Base-by-base conservation (phyloP, 352 stramenopile species). In the Blastocystis sp. region DNA sequence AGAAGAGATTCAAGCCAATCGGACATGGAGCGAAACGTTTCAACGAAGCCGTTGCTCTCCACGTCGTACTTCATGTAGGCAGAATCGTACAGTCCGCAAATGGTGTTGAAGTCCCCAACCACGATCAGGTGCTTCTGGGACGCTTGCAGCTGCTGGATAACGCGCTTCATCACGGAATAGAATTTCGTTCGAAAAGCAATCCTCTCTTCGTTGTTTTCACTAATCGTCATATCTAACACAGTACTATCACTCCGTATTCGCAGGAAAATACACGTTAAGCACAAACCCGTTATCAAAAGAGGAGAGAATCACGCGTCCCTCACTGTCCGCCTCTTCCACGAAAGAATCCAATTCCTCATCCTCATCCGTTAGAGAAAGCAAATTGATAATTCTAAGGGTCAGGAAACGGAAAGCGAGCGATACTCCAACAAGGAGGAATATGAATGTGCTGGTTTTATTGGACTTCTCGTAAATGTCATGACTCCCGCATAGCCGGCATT, bases 401-500 rank as follows among this genome's bases (percentile, higher is more conserved):
- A 77, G n/a, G 43, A 17, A 28, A 77, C 28, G 28, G 19, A 14
- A 42, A n/a, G 48, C 19, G 2, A 59, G 28, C 1, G n/a, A n/a
- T 11, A 77, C 66, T 54, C 43, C 19, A 60, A 11, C 3, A 77
- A 54, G 19, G n/a, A 54, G n/a, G 38, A 77, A 77, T 54, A 77
- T 3, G 34, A 19, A 3, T 60, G 38, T 19, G 38, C 17, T 59
- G 66, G 66, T 10, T 60, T 34, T 3, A 77, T 28, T 19, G 34
- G 24, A 9, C 34, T 54, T n/a, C 66, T 4, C 2, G 60, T 43
- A 77, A 42, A 77, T 34, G 38, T 54, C 34, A 28, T 54, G 3
- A 77, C 66, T 11, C 66, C 66, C 45, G 66, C 34, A 77, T 77
- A 77, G 28, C 66, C 66, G n/a, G 38, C 21, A 61, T 77, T 77